Evolutionary conservation across 768 basidiomycete genomes (phyloP).

Genomic region (Boletus huronensis): DNA sequence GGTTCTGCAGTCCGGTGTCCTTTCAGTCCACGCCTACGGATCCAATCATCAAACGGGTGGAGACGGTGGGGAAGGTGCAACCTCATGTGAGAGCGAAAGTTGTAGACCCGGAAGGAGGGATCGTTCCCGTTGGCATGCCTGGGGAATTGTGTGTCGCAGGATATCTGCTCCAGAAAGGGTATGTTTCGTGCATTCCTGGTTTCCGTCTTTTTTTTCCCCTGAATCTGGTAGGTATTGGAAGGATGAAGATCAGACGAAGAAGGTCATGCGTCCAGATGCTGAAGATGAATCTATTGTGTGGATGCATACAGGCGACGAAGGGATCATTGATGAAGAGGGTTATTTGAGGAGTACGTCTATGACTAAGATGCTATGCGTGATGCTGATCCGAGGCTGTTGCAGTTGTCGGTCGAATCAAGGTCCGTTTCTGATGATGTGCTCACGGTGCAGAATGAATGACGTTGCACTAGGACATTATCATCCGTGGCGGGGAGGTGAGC

Average conservation of each 20-base stretch:
- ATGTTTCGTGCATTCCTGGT: not conserved
- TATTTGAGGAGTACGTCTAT: slow-evolving; percentile 60
- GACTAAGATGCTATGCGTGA: not conserved
- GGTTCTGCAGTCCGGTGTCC: slow-evolving; percentile 61
- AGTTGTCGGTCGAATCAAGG: slow-evolving; percentile 83
- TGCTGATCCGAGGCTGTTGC: not conserved
- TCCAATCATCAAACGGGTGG: slow-evolving; percentile 68
- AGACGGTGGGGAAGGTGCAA: slow-evolving; percentile 74
- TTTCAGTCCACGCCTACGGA: slow-evolving; percentile 76
- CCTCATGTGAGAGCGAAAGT: slow-evolving; percentile 80
- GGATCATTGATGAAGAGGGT: slow-evolving; percentile 76
- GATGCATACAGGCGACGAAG: slow-evolving; percentile 86
- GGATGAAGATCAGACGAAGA: slow-evolving; percentile 62
- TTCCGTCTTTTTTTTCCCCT: not conserved
- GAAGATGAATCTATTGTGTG: slow-evolving; percentile 58
- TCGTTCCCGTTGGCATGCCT: slow-evolving; percentile 68
- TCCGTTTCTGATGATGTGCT: slow-evolving; percentile 21
- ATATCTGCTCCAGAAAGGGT: slow-evolving; percentile 81
- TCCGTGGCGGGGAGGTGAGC: slow-evolving; percentile 77
- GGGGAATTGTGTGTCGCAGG: slow-evolving; percentile 75
- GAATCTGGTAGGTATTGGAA: slow-evolving; percentile 62
- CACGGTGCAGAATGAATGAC: slow-evolving; percentile 1
- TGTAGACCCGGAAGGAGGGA: slow-evolving; percentile 52
- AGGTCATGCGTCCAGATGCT: slow-evolving; percentile 49
- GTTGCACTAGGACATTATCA: slow-evolving; percentile 65